phyloP scores from a whole-genome alignment of 768 basidiomycete genomes.

The Lentinula sp. region DNA sequence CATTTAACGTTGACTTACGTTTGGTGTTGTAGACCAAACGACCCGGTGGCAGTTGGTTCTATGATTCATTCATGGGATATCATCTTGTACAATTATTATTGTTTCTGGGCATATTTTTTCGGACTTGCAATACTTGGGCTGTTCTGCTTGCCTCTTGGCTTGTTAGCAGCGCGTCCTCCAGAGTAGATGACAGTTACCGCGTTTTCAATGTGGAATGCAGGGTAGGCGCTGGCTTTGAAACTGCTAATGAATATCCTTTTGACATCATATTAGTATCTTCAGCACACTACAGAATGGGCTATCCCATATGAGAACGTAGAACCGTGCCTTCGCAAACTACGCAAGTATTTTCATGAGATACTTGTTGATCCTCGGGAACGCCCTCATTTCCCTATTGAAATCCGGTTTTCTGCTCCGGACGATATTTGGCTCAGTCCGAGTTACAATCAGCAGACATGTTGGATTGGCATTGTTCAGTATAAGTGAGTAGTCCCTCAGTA shows the following conservation, averaged over 20 bases:
- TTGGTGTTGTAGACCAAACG: conserved; percentile 39
- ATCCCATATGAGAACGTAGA: conserved; percentile 67
- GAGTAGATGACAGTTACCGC: conserved; percentile 71
- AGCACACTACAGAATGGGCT: conserved; percentile 95
- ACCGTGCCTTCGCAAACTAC: conserved; percentile 66
- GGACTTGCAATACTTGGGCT: conserved; percentile 56
- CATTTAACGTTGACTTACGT: background rate
- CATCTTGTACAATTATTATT: conserved; percentile 83
- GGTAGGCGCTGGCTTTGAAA: conserved; percentile 38
- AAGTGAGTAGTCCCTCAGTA: conserved; percentile 51
- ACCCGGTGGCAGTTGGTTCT: conserved; percentile 56
- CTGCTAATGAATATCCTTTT: background rate
- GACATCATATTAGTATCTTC: conserved; percentile 55
- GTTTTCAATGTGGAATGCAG: conserved; percentile 94
- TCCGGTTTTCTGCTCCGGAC: conserved; percentile 82
- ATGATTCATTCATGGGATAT: conserved; percentile 66
- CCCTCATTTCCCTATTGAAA: conserved; percentile 90
- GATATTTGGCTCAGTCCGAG: conserved; percentile 95
- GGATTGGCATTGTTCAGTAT: conserved; percentile 98
- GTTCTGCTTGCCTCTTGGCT: conserved; percentile 69
- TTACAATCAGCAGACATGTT: conserved; percentile 71
- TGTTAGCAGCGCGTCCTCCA: conserved; percentile 42
- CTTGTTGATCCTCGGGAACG: conserved; percentile 58
- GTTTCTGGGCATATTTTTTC: conserved; percentile 65
- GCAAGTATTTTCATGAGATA: conserved; percentile 67